Evolutionary conservation across 106 monocot genomes (phyloP), one percentile per base, ranked within the genome.

Genomic region (Phalaenopsis equestris): DNA sequence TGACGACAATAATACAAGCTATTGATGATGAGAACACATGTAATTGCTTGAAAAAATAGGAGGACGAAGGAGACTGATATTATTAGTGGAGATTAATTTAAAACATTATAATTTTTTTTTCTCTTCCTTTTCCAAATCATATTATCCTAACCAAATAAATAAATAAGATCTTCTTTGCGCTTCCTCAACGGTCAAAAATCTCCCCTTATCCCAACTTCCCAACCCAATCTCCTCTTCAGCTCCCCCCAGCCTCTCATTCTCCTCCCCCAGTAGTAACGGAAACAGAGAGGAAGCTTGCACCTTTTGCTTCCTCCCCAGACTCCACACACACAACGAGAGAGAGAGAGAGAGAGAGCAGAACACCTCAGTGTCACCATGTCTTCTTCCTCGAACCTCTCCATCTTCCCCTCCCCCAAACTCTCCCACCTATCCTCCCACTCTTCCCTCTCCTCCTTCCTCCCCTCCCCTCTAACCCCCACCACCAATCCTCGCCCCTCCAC

Each of bases 391-490:
- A 30, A 73, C 39, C 80, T 80, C 24, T 42, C 82, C 49, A 77
- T 49, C 42, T 77, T 57, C 65, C 37, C 77, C 37, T 77, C 77
- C 7, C 55, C 75, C 8, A 47, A 77, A 38, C 78, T 87, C 80
- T 79, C 79, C 46, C 77, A 73, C 78, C 45, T 87, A 21, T 78
- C 72, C 45, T 72, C 85, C 41, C 77, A 42, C 56, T 77, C 85
- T 7, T 81, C 78, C 14, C 67, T 75, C 56, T 76, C 77, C 55
- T 48, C 57, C 78, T 10, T 77, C 73, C 70, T 41, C 79, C 55
- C 82, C 58, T 67, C 82, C 41, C 84, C 85, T 8, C 41, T 48
- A 11, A 12, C 79, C 56, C 10, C 80, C 55, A 9, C 64, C 52
- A 49, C 75, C 30, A 30, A 30, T 9, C 73, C 72, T 9, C 73